Conservation (phyloP, 106 monocot species). For the Ottelia alismoides region DNA sequence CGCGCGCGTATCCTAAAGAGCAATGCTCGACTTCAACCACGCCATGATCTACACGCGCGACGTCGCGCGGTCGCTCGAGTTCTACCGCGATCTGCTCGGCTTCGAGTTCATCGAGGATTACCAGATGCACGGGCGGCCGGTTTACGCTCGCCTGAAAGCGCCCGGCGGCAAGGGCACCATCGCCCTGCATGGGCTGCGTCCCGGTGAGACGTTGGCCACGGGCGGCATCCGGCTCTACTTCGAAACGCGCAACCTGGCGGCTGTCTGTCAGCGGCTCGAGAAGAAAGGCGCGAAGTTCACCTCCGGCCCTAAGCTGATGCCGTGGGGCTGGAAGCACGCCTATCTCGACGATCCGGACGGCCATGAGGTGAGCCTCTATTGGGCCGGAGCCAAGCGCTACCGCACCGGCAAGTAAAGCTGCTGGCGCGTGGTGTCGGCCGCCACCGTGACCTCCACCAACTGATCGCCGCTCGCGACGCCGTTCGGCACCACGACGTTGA, state of each 20-base stretch:
- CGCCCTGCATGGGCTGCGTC: neutral
- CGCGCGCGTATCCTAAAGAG: too few relatives aligned
- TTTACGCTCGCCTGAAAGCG: neutral
- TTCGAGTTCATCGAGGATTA: neutral
- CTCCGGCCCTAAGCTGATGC: neutral
- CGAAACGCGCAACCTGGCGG: too few relatives aligned
- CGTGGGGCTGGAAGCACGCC: neutral
- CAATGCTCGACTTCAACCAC: neutral
- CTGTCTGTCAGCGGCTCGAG: too few relatives aligned
- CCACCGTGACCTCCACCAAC: too few relatives aligned
- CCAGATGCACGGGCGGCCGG: neutral
- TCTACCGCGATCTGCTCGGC: neutral
- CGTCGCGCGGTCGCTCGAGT: too few relatives aligned
- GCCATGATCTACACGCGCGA: neutral
- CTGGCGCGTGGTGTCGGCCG: neutral
- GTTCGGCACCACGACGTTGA: too few relatives aligned
- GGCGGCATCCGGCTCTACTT: too few relatives aligned
- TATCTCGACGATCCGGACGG: neutral
- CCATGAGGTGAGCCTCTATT: neutral
- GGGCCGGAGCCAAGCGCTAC: too few relatives aligned
- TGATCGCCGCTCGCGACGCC: too few relatives aligned
- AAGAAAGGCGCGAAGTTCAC: neutral
- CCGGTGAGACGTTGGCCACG: neutral
- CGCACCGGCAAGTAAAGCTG: too few relatives aligned
- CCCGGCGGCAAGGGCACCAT: too few relatives aligned